Evolutionary conservation across 495 filamentous ascomycete genomes (phyloP).

Genomic region (Penicillium roqueforti): DNA sequence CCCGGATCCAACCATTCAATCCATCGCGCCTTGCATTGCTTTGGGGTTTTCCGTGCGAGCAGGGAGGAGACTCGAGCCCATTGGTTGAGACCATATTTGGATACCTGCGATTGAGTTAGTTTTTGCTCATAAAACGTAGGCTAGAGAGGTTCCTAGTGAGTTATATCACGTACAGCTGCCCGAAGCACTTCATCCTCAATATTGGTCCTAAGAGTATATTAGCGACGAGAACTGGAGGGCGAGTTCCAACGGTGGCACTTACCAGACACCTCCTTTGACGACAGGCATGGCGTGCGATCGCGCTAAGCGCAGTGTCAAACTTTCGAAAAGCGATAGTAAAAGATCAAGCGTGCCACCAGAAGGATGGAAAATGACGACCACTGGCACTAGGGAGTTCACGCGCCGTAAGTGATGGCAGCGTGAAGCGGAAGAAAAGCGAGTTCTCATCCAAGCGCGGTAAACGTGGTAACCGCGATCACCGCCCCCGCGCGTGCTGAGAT

Average conservation of each 20-base stretch:
- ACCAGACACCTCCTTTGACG: slow-evolving; percentile 97
- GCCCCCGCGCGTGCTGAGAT: slow-evolving; percentile 33
- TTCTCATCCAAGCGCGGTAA: slow-evolving; percentile 20
- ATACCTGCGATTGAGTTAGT: slow-evolving; percentile 53
- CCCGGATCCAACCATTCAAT: slow-evolving; percentile 96
- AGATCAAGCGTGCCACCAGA: slow-evolving; percentile 7
- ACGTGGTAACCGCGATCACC: slow-evolving; percentile 13
- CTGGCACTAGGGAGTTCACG: slow-evolving; percentile 15
- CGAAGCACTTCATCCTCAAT: slow-evolving; percentile 96
- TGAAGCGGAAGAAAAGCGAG: slow-evolving; percentile 24
- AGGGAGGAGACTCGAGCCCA: slow-evolving; percentile 98
- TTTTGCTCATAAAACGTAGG: neutral
- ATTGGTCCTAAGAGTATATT: slow-evolving; percentile 51
- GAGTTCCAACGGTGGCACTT: slow-evolving; percentile 44
- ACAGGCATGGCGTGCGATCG: slow-evolving; percentile 67
- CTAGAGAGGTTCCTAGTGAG: neutral
- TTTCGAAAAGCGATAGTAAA: neutral
- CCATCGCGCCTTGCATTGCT: slow-evolving; percentile 99
- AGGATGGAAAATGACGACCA: slow-evolving; percentile 17
- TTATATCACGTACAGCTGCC: slow-evolving; percentile 52
- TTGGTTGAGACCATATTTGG: slow-evolving; percentile 96
- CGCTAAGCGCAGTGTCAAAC: slow-evolving; percentile 6
- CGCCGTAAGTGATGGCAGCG: slow-evolving; percentile 13
- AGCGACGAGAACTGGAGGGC: slow-evolving; percentile 18
- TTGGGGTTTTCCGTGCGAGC: slow-evolving; percentile 93